A percentile compares a stretch with the other conserved stretches of the same genome.
Conservation (phyloP, 805 yeast genomes). For the Pichia ethanolica region DNA sequence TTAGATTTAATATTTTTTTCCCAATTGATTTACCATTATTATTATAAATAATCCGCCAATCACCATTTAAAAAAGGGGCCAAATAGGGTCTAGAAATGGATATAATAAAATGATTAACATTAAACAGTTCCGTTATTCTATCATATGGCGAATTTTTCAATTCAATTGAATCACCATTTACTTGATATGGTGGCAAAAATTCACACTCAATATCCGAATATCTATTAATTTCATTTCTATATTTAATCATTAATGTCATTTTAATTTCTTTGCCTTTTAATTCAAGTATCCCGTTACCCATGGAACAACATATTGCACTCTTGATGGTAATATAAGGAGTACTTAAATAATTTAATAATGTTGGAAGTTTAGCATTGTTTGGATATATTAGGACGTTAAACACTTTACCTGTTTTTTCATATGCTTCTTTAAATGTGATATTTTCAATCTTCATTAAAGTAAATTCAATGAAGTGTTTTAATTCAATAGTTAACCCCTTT, state of each 20-base stretch:
- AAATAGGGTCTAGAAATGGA: conserved; percentile 90
- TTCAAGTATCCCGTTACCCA: conserved; percentile 64
- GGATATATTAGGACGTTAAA: conserved; percentile 85
- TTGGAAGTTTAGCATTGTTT: conserved; percentile 59
- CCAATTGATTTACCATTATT: conserved; percentile 28
- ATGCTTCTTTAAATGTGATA: conserved; percentile 91
- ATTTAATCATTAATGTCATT: conserved; percentile 29
- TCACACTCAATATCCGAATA: conserved; percentile 19
- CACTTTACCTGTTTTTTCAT: conserved; percentile 65
- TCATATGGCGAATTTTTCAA: conserved; percentile 60
- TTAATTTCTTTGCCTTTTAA: conserved; percentile 53
- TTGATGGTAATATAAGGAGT: conserved; percentile 87
- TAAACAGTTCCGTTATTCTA: conserved; percentile 82
- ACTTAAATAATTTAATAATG: conserved; percentile 78
- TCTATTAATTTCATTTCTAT: conserved; percentile 32
- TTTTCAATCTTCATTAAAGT: conserved; percentile 72
- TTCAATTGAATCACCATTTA: conserved; percentile 7
- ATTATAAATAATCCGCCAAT: conserved; percentile 50
- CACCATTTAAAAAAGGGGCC: conserved; percentile 82
- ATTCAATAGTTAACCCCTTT: conserved; percentile 80
- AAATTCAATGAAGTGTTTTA: conserved; percentile 68
- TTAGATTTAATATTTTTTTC: conserved; percentile 37
- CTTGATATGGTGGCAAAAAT: conserved; percentile 36
- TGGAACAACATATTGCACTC: conserved; percentile 84
- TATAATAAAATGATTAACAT: conserved; percentile 88